Percentiles rank a stretch among this genome's conserved stretches.
phyloP scores from a whole-genome alignment of 345 rosid species.

The Arabidopsis thaliana region TAIR10.1 NC_003076.8:18141001-18141500 shows the following conservation, averaged over 20 bases:
- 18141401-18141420: constrained; percentile 59
- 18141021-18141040: constrained; percentile 85
- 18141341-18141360: neutral
- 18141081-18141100: constrained; percentile 89
- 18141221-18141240: constrained; percentile 71
- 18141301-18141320: neutral
- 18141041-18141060: constrained; percentile 84
- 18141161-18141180: constrained; percentile 71
- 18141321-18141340: neutral
- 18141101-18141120: constrained; percentile 86
- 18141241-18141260: constrained; percentile 77
- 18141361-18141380: constrained; percentile 74
- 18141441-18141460: constrained; percentile 73
- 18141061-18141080: constrained; percentile 90
- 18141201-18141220: constrained; percentile 75
- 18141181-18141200: constrained; percentile 83
- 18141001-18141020: constrained; percentile 75
- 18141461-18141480: constrained; percentile 85
- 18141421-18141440: constrained; percentile 68
- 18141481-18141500: constrained; percentile 80
- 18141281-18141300: neutral
- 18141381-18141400: constrained; percentile 92
- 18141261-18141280: constrained; percentile 67
- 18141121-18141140: constrained; percentile 90
- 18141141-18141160: constrained; percentile 91